Base-by-base conservation (phyloP, 1,139 yeast species). In the Yarrowia galli region DNA sequence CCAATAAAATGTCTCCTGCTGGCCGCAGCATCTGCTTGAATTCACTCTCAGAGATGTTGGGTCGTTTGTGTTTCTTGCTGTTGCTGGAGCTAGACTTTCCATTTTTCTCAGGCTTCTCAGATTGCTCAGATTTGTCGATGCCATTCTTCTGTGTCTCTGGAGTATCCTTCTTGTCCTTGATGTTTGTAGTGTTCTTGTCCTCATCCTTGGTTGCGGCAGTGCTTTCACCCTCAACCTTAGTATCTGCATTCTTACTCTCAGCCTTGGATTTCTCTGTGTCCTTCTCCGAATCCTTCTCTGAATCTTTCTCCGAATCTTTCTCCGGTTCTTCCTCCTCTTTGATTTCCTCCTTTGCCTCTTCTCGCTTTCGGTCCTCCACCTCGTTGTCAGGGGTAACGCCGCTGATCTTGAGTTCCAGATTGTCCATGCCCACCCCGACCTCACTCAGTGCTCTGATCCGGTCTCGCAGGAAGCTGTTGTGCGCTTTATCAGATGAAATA, bases 1-100 rank as follows among this genome's bases (percentile, higher is more conserved):
- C 70, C 25, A 67, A 70, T 51, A 75, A 69, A 49, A 72, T 74
- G 35, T 69, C 68, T 3, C 74, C 77, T 1, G 75, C 75, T 12
- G 74, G 74, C 18, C 70, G 69, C 40, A 73, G 69, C 42, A 69
- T 67, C 22, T 71, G 69, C 58, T 67, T 43, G 43, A 70, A 58
- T n/a, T 70, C 61, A 20, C 67, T 66, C 46, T 45, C 68, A 36
- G 53, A 53, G 7, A 53, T 53, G 45, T 53, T 53, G 5, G 23
- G 43, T 16, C 56, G 56, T 35, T 49, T 48, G 15, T 48, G 67
- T 35, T 18, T 66, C 51, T 36, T 46, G 51, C 16, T 20, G 32
- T 28, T 28, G 22, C n/a, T 54, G n/a, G 12, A 36, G n/a, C n/a
- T 18, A 4, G 48, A 38, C 18, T 56, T 56, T 7, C 40, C 56